phyloP scores from a whole-genome alignment of 2,329 filamentous ascomycete species.

The Xylariomycetidae sp. region DNA sequence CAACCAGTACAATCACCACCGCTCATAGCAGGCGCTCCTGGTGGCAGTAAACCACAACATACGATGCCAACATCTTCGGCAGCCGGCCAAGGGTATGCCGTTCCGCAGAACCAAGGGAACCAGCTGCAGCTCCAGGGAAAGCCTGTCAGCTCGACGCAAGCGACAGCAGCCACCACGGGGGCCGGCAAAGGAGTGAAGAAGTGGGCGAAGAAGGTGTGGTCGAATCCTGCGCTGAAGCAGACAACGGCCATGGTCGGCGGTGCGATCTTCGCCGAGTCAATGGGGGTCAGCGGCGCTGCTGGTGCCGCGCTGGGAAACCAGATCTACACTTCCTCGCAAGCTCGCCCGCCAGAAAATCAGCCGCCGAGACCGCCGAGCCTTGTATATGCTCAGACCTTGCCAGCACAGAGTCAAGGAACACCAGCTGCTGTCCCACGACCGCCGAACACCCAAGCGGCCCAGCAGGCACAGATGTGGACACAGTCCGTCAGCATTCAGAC shows the following conservation, averaged over 20 bases:
- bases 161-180: conserved; percentile 13
- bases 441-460: background rate
- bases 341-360: background rate
- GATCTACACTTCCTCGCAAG: conserved; percentile 11
- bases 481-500: conserved; percentile 16
- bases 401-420: conserved; percentile 9
- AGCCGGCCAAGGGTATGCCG: no score
- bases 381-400: conserved; percentile 11
- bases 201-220: conserved; percentile 24
- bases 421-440: conserved; percentile 3
- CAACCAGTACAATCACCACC: no score
- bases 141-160: conserved; percentile 17
- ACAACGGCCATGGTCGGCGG: conserved; percentile 17
- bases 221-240: conserved; percentile 21
- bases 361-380: conserved; percentile 7
- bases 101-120: no score
- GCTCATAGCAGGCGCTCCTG: no score
- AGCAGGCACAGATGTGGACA: conserved; percentile 7
- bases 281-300: conserved; percentile 10
- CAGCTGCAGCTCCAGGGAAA: conserved; percentile 9
- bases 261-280: conserved; percentile 16
- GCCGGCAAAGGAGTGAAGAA: conserved; percentile 25
- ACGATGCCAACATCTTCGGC: conserved; percentile 2
- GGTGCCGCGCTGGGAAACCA: conserved; percentile 12
- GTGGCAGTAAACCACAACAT: no score